Evolutionary conservation across 2,329 filamentous ascomycete species (phyloP).

Genomic region (Pseudogymnoascus sp.): DNA sequence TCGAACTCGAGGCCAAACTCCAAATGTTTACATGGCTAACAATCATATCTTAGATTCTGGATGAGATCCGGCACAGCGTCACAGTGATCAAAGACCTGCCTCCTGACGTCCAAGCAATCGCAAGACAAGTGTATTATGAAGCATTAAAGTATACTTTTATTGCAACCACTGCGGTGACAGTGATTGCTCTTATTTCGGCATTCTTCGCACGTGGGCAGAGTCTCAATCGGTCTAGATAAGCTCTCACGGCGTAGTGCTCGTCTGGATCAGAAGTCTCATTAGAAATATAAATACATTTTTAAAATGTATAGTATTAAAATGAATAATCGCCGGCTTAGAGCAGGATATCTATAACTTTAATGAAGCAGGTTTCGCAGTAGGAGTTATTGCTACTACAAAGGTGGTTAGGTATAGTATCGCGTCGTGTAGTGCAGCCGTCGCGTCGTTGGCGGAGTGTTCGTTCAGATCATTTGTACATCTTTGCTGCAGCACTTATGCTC

Average conservation of each 20-base stretch:
- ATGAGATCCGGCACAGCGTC: constrained; percentile 55
- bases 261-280: neutral
- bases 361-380: too few relatives aligned
- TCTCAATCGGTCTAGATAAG: constrained; percentile 13
- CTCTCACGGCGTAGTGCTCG: neutral
- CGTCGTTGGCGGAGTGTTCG: too few relatives aligned
- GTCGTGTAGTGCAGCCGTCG: too few relatives aligned
- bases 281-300: too few relatives aligned
- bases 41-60: constrained; percentile 42
- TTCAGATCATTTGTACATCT: too few relatives aligned
- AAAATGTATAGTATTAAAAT: too few relatives aligned
- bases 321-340: too few relatives aligned
- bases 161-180: constrained; percentile 45
- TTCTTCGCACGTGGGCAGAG: constrained; percentile 33
- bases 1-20: constrained; percentile 6
- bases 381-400: too few relatives aligned
- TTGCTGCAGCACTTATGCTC: too few relatives aligned
- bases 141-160: constrained; percentile 50
- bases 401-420: too few relatives aligned
- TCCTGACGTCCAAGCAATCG: constrained; percentile 48
- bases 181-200: constrained; percentile 41
- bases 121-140: constrained; percentile 52
- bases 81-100: constrained; percentile 47
- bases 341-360: too few relatives aligned
- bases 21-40: constrained; percentile 20